Evolutionary conservation across 2,329 filamentous ascomycete genomes (phyloP).

Genomic region (Fusarium sp.): DNA sequence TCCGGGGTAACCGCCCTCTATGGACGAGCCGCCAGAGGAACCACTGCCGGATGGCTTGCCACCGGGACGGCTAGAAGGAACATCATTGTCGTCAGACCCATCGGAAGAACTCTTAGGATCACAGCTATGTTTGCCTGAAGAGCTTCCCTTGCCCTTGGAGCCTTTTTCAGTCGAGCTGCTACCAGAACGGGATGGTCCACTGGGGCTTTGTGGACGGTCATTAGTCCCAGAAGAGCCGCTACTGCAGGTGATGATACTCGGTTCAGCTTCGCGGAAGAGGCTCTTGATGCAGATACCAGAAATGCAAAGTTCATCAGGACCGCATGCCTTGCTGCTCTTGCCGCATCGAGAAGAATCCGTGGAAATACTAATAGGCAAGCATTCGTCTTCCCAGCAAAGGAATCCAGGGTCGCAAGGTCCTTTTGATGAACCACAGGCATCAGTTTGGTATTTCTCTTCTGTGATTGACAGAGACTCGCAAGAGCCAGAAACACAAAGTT

Average conservation of each 20-base stretch:
- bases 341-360: constrained; percentile 27
- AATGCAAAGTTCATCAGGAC: constrained; percentile 21
- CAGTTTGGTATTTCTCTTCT: not conserved
- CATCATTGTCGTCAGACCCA: not conserved
- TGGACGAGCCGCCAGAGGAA: not conserved
- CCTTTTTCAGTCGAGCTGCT: not conserved
- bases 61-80: not conserved
- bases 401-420: constrained; percentile 17
- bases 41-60: not conserved
- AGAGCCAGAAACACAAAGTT: constrained; percentile 28
- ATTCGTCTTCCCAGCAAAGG: constrained; percentile 13
- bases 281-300: constrained; percentile 23
- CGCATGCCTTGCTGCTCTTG: constrained; percentile 7
- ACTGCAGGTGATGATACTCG: not conserved
- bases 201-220: not conserved
- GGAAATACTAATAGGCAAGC: constrained; percentile 20
- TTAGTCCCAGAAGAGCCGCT: not conserved
- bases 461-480: constrained; percentile 21
- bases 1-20: not conserved
- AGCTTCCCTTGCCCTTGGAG: not conserved
- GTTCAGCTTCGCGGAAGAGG: not conserved
- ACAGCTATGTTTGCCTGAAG: not conserved
- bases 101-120: not conserved
- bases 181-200: not conserved
- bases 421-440: constrained; percentile 11